Percentiles rank a stretch among this genome's conserved stretches.
phyloP scores from a whole-genome alignment of 345 rosid species.

The Citrus glauca region DNA sequence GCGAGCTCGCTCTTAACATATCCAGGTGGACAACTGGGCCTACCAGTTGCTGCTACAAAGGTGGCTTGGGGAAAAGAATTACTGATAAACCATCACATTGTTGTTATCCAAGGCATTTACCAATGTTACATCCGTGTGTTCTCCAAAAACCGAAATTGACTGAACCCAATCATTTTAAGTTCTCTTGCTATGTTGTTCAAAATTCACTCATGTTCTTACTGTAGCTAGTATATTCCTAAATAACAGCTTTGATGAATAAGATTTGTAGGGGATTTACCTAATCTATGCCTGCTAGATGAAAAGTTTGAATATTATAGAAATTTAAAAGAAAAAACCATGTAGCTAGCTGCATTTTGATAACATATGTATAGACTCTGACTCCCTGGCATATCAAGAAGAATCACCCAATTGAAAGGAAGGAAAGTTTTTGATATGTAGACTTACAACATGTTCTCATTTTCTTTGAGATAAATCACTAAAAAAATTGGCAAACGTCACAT shows the following conservation, averaged over 20 bases:
- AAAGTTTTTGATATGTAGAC: no score
- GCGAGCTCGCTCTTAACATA: conserved; percentile 49
- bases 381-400: neutral
- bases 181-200: neutral
- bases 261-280: neutral
- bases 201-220: neutral
- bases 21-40: conserved; percentile 35
- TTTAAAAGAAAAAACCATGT: no score
- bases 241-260: neutral
- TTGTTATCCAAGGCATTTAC: conserved; percentile 43
- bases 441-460: no score
- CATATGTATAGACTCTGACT: neutral
- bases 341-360: neutral
- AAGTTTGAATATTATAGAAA: neutral
- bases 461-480: no score
- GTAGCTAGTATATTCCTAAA: neutral
- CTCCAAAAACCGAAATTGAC: conserved; percentile 40
- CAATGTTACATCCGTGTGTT: conserved; percentile 50
- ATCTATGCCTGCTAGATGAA: neutral
- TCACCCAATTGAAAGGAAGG: neutral
- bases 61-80: conserved; percentile 33
- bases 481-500: no score
- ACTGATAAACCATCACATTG: conserved; percentile 34
- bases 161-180: neutral
- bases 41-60: conserved; percentile 49